Base-by-base conservation (phyloP, 164 flowering plant species). In the Berberis vulgaris region DNA sequence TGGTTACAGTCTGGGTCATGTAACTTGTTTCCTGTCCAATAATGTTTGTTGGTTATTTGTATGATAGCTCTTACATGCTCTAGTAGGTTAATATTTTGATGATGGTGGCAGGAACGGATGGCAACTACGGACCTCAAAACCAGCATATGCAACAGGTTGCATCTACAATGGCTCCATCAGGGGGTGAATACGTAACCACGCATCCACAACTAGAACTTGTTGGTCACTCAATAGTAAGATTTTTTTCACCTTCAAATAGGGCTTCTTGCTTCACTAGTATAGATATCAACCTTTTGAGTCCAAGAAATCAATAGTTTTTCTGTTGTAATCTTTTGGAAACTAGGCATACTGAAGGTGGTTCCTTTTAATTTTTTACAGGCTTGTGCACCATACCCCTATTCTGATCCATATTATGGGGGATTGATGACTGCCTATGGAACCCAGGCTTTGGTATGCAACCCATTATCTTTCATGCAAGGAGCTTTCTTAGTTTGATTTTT, bases 151-250 rank as follows among this genome's bases (percentile, higher is more conserved):
- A 74, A 66, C 78, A 74, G 60, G 82, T 61, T 64, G 63, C 75
- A 45, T 70, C 87, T 62, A 57, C 73, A 55, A 43, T 78, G 13
- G 78, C 85, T 43, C 70, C 70, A 6, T 46, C 76, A 61, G 73
- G 61, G 68, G 80, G 73, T 62, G 86, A 74, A 61, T 73, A 75
- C 77, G 69, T 80, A 26, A 49, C 78, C 40, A 86, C 85, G 46
- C 79, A 81, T 67, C 78, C 91, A 44, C 90, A 86, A 69, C 82
- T 84, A 69, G 96, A 94, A 67, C 96, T 91, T 70, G 84, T 84
- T 66, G 92, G 97, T 54, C 98, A 86, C 69, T 84, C 98, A 61
- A 75, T 88, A 67, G 98, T 90, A 80, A 81, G 87, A 66, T 10
- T 41, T 60, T 54, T 62, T 55, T 26, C 26, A 26, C 26, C 26